Evolutionary conservation across 441 rosid genomes (phyloP), one percentile per base, ranked within the genome.

Genomic region (Populus hybrid): DNA sequence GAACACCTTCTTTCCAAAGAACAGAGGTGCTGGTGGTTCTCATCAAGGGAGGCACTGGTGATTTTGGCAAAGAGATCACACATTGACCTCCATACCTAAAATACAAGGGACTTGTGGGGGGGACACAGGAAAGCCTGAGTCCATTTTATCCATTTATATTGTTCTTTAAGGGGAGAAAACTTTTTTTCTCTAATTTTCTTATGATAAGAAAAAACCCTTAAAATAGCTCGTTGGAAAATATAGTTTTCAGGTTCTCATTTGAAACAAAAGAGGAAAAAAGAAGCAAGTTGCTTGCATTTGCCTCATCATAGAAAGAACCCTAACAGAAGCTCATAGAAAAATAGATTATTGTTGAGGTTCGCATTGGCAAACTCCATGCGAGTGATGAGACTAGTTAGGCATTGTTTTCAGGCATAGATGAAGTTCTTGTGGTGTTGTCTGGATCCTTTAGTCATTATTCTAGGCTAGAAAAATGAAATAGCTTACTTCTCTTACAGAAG

Each of bases 1-100:
- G 92, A 96, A 92, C 66, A 72, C 91, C 81, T 96, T 89, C 90
- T 93, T 94, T 74, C 85, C 89, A 45, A 92, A 89, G 90, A 91
- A 87, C 89, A 95, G 90, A 77, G 93, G 92, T 12, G 61, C 61
- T 53, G 90, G 88, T 56, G 86, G 89, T 85, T 92, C 94, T 82
- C 97, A 94, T 82, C 97, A 94, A 38, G 98, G 91, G 82, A 92
- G 94, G 91, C 97, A 88, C 75, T 90, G 93, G 95, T 95, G 91
- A 89, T 78, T 61, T 79, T 83, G 68, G 64, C 18, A 9, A 72
- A 66, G 50, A 53, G 75, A 66, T 71, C 68, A 68, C 74, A 70
- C 36, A 74, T 36, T 79, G 36, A 23, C 74, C 45, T 33, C 24
- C 12, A 31, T 50, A 21, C 26, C 45, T 26, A 36, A 33, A 24